phyloP scores from a whole-genome alignment of 2,329 filamentous ascomycete genomes.

The Zymoseptoria tritici region DNA sequence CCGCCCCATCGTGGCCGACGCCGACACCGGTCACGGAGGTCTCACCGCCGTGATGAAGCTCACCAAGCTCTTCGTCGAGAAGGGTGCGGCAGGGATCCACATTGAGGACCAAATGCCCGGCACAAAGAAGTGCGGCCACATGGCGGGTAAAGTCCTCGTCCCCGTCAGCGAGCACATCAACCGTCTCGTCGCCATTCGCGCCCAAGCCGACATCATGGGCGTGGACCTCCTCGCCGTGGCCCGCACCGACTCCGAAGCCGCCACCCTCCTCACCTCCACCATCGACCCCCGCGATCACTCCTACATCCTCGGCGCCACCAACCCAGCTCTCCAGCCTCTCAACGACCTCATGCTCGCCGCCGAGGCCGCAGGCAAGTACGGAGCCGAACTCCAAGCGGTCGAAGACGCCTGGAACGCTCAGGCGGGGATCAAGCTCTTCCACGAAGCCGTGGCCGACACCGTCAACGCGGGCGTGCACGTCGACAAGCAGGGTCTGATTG shows the following conservation, averaged over 20 bases:
- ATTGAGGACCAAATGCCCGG: conserved; percentile 98
- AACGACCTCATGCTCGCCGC: conserved; percentile 86
- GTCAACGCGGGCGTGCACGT: conserved; percentile 62
- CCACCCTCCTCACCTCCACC: conserved; percentile 91
- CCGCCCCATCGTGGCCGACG: conserved; percentile 91
- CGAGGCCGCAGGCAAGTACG: conserved; percentile 72
- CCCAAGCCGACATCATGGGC: conserved; percentile 98
- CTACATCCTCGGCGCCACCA: conserved; percentile 87
- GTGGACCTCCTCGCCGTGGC: conserved; percentile 81
- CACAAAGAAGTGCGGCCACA: conserved; percentile 99
- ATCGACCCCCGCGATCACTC: conserved; percentile 93
- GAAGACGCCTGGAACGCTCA: conserved; percentile 81
- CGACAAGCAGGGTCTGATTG: conserved; percentile 62
- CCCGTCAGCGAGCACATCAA: conserved; percentile 98
- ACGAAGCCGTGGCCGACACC: conserved; percentile 76
- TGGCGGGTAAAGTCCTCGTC: conserved; percentile 97
- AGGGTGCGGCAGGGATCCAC: conserved; percentile 93
- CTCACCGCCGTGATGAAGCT: conserved; percentile 99
- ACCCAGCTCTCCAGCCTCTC: conserved; percentile 73
- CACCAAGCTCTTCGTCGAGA: conserved; percentile 94
- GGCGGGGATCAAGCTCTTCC: conserved; percentile 79
- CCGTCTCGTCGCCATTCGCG: conserved; percentile 88
- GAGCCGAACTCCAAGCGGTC: conserved; percentile 75
- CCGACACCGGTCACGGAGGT: conserved; percentile 93
- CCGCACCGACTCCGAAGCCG: conserved; percentile 93